These are phyloP conservation scores for Lentinula detonsa DNA, from an alignment of 768 basidiomycete genomes.

Conservation along the genomic window DNA sequence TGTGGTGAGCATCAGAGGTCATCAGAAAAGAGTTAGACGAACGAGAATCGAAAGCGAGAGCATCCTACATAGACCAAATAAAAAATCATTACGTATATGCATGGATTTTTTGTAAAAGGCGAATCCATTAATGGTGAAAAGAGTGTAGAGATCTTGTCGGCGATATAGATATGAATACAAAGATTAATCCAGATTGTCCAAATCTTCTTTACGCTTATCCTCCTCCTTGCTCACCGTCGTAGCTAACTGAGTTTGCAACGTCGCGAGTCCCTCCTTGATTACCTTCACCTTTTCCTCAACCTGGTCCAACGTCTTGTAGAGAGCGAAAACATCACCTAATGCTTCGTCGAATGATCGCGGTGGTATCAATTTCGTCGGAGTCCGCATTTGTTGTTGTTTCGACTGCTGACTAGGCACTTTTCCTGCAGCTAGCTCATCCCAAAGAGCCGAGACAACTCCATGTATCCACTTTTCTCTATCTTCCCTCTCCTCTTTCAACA, in stretches of 20 bases:
- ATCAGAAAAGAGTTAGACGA: too few relatives aligned
- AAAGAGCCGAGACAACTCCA: constrained; percentile 62
- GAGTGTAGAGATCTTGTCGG: too few relatives aligned
- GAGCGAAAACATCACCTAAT: constrained; percentile 35
- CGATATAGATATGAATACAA: not conserved
- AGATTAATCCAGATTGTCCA: not conserved
- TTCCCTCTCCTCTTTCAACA: constrained; percentile 35
- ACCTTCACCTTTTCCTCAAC: constrained; percentile 50
- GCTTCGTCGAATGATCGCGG: constrained; percentile 5
- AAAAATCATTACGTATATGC: not conserved
- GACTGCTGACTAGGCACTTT: constrained; percentile 23
- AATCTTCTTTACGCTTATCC: not conserved
- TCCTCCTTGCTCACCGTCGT: not conserved
- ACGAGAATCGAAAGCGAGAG: not conserved
- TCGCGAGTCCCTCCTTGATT: constrained; percentile 36
- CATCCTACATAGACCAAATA: too few relatives aligned
- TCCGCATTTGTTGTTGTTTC: constrained; percentile 5
- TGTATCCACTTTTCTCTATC: constrained; percentile 75
- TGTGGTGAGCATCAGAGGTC: too few relatives aligned
- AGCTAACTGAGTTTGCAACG: not conserved
- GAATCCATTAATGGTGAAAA: too few relatives aligned
- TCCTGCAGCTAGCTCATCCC: constrained; percentile 59
- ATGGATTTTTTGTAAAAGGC: too few relatives aligned
- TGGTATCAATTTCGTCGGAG: not conserved
- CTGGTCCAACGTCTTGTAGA: constrained; percentile 45